These are phyloP conservation scores for Xylariaceae sp. DNA, from an alignment of 2,329 filamentous ascomycete genomes.

Conservation along the genomic window DNA sequence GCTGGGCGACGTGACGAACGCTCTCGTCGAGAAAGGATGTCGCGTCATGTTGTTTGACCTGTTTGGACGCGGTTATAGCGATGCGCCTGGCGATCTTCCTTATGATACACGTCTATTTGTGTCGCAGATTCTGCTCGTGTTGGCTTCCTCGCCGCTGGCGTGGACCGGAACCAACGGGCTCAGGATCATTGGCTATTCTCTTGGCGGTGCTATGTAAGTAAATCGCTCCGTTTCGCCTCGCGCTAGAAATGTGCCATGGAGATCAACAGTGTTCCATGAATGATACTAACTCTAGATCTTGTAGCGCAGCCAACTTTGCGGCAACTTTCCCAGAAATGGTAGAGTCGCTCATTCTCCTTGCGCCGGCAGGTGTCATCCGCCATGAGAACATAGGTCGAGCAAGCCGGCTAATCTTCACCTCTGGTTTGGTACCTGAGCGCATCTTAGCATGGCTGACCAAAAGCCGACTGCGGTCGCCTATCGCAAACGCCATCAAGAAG, in stretches of 20 bases:
- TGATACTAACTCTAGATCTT: too few relatives aligned
- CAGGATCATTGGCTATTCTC: constrained; percentile 71
- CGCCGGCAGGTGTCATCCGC: constrained; percentile 71
- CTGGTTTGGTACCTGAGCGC: constrained; percentile 50
- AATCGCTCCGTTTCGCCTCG: too few relatives aligned
- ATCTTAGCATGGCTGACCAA: constrained; percentile 47
- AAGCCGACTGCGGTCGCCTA: constrained; percentile 46
- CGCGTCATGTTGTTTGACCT: constrained; percentile 79
- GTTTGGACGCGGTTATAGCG: constrained; percentile 65
- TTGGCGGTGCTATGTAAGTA: constrained; percentile 66
- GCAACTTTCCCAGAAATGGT: constrained; percentile 68
- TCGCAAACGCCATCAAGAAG: constrained; percentile 37
- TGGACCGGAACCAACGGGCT: constrained; percentile 62
- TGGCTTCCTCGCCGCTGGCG: constrained; percentile 64
- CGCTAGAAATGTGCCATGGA: too few relatives aligned
- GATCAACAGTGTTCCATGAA: too few relatives aligned
- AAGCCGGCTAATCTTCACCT: constrained; percentile 50
- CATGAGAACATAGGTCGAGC: constrained; percentile 47
- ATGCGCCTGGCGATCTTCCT: constrained; percentile 60
- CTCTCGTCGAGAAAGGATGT: constrained; percentile 64
- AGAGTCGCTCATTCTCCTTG: constrained; percentile 68
- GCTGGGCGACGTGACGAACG: constrained; percentile 62
- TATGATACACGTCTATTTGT: constrained; percentile 73
- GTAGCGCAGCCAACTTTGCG: constrained; percentile 62
- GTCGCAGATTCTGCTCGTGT: constrained; percentile 65